Base-by-base conservation (phyloP, 2,329 filamentous ascomycete species). In the Fonsecaea multimorphosa region DNA sequence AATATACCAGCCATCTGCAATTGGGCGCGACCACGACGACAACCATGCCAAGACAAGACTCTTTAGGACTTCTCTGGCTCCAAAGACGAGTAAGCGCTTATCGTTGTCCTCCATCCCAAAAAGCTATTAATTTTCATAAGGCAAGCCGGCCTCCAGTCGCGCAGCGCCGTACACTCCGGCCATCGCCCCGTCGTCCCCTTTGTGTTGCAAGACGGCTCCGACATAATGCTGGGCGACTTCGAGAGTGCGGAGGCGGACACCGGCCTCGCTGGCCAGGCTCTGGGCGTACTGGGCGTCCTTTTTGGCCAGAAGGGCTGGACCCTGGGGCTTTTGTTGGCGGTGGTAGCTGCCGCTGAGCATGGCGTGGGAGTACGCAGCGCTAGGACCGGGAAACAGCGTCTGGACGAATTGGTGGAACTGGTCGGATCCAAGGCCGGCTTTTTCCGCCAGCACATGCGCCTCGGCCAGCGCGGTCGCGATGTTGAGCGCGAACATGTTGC, bases 401-500 rank as follows among this genome's bases (percentile, higher is more conserved):
- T 89, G 86, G 64, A 96, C 81, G 73, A 92, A 90, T 49, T 86
- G 77, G 75, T 93, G 87, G 65, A 96, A 78, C 36, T 88, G 85
- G 0, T 87, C 85, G 0, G 83, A 83, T 2, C 91, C 92, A 2
- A 97, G 80, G 0, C 92, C 92, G 0, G 85, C 84, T 78, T 93
- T 93, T 78, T 96, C 92, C 3, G 92, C 92, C 6, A 93, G 79
- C 0, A 90, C 87, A 74, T 93, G 85, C 5, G 88, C 90, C 79
- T 96, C 91, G 1, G 91, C 87, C 5, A 97, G 80, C 61, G 91
- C 85, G 74, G 92, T 89, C 22, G 92, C 86, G 84, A 93, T 93
- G 79, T 91, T 91, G 46, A 96, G 76, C 72, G 96, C 85, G 76
- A 97, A 93, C 0, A 90, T 91, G 78, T 97, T 97, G 63, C 93